Percentiles rank a stretch among this genome's conserved stretches.
These are phyloP conservation scores for Cladophialophora bantiana DNA, from an alignment of 2,329 filamentous ascomycete species.

Conservation along the genomic window DNA sequence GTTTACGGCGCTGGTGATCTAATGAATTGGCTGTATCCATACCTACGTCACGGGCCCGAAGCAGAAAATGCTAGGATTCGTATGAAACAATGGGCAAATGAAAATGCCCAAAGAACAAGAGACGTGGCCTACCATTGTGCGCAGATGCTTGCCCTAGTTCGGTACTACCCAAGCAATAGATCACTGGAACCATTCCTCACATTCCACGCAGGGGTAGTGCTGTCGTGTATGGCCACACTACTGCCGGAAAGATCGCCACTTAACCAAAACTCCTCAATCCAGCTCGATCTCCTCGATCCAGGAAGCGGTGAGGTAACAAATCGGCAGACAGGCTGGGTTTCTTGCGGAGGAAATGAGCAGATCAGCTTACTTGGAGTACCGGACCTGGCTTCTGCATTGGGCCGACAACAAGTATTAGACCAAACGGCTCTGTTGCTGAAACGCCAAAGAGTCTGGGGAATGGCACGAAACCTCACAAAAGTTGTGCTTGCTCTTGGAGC, in stretches of 20 bases:
- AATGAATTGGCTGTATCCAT: constrained; percentile 20
- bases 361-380: background rate
- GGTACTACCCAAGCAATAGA: constrained; percentile 2
- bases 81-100: constrained; percentile 4
- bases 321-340: background rate
- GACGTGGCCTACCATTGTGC: constrained; percentile 10
- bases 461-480: background rate
- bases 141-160: constrained; percentile 1
- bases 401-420: background rate
- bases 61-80: background rate
- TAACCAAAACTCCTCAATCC: background rate
- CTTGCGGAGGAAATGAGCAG: background rate
- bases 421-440: background rate
- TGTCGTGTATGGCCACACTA: background rate
- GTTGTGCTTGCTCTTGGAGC: background rate
- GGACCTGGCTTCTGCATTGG: background rate
- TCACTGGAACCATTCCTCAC: background rate
- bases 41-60: background rate
- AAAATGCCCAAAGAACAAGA: background rate
- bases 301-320: background rate
- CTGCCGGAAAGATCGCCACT: background rate
- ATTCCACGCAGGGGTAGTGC: constrained; percentile 20
- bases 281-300: background rate
- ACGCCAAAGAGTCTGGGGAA: background rate
- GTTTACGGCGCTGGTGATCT: constrained; percentile 9